These are phyloP conservation scores for Termitomyces sp. DNA, from an alignment of 768 basidiomycete genomes.

Conservation along the genomic window DNA sequence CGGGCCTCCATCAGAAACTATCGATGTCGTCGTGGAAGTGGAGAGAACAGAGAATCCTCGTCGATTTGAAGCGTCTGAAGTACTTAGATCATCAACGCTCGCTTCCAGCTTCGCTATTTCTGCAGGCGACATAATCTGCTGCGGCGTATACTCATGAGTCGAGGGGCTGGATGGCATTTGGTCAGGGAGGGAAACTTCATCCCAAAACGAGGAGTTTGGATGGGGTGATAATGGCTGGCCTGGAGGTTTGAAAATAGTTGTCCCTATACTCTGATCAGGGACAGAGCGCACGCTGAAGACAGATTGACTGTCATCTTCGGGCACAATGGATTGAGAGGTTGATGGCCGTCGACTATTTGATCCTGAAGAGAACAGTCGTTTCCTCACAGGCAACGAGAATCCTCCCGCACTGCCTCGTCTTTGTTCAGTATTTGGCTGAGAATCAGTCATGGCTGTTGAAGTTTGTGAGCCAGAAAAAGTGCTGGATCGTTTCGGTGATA, in stretches of 20 bases:
- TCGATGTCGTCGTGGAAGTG: conserved; percentile 28
- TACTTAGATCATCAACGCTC: conserved; percentile 32
- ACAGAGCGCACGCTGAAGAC: conserved; percentile 51
- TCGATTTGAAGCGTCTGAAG: conserved; percentile 24
- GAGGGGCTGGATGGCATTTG: conserved; percentile 33
- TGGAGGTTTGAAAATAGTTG: conserved; percentile 23
- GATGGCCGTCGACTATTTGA: conserved; percentile 52
- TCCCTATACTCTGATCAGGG: conserved; percentile 28
- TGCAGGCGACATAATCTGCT: conserved; percentile 66
- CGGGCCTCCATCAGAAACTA: conserved; percentile 30
- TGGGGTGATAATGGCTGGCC: conserved; percentile 22
- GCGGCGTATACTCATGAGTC: conserved; percentile 50
- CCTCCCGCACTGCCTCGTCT: conserved; percentile 30
- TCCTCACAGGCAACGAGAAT: conserved; percentile 33
- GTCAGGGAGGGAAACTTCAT: conserved; percentile 36
- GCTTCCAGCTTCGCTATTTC: conserved; percentile 63
- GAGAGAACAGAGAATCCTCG: conserved; percentile 39
- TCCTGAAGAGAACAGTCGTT: conserved; percentile 61
- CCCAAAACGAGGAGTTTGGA: conserved; percentile 42
- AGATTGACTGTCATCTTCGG: conserved; percentile 55
- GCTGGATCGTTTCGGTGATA: conserved; percentile 33
- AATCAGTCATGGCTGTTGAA: conserved; percentile 21
- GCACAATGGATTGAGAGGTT: conserved; percentile 37
- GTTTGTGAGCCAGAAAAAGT: conserved; percentile 27
- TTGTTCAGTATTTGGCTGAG: conserved; percentile 12